Conservation (phyloP, 2,329 filamentous ascomycete species). For the Calonectria ilicicola region DNA sequence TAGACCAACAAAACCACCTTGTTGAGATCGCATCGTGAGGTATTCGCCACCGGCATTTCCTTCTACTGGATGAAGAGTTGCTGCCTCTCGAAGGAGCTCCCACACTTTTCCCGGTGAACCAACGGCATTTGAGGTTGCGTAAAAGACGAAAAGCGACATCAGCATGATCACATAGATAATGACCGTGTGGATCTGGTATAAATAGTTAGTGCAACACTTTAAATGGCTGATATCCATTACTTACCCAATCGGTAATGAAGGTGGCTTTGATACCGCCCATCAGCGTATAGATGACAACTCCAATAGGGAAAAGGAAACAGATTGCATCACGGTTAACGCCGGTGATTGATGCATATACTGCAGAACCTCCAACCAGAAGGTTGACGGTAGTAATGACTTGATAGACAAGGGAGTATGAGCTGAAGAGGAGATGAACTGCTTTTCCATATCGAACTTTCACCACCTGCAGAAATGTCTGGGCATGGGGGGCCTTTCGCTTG, state of each 20-base stretch:
- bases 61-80: slow-evolving; percentile 11
- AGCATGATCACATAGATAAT: slow-evolving; percentile 25
- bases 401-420: slow-evolving; percentile 18
- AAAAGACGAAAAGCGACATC: slow-evolving; percentile 19
- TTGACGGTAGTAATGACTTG: slow-evolving; percentile 25
- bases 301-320: slow-evolving; percentile 23
- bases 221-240: background rate
- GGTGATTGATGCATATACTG: slow-evolving; percentile 23
- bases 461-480: slow-evolving; percentile 18
- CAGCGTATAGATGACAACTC: slow-evolving; percentile 20
- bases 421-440: slow-evolving; percentile 17
- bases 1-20: slow-evolving; percentile 18
- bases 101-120: slow-evolving; percentile 13
- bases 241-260: slow-evolving; percentile 24
- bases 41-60: slow-evolving; percentile 18
- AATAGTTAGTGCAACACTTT: background rate
- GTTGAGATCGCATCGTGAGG: slow-evolving; percentile 18
- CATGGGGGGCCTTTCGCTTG: slow-evolving; percentile 20
- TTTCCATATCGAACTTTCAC: slow-evolving; percentile 17
- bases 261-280: slow-evolving; percentile 26
- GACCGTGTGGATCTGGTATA: slow-evolving; percentile 9
- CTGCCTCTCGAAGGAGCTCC: slow-evolving; percentile 19
- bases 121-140: slow-evolving; percentile 13
- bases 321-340: slow-evolving; percentile 24
- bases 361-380: slow-evolving; percentile 21